These are phyloP conservation scores for Trichomonas tenax DNA, from an alignment of 208 protist species.

Conservation along the genomic window DNA sequence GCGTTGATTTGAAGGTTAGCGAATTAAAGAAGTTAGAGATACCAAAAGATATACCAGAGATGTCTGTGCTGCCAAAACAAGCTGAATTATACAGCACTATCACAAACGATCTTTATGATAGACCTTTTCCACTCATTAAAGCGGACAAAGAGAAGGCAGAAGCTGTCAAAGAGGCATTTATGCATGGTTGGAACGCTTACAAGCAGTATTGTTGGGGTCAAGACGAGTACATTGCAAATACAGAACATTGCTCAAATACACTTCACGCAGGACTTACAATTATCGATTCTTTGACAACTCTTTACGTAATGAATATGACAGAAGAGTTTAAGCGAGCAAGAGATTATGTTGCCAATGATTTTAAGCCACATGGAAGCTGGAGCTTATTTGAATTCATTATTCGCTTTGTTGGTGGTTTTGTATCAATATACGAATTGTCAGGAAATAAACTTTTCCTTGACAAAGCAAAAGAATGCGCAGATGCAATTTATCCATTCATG, in stretches of 20 bases:
- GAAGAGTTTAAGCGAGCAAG: not conserved
- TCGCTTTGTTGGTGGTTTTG: slow-evolving; percentile 49
- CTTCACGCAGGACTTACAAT: not conserved
- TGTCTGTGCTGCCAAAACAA: too few relatives aligned
- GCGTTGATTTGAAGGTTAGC: too few relatives aligned
- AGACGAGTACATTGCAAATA: not conserved
- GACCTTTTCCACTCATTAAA: not conserved
- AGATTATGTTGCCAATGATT: not conserved
- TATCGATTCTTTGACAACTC: not conserved
- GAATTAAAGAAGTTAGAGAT: too few relatives aligned
- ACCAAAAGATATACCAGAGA: too few relatives aligned
- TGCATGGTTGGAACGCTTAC: slow-evolving; percentile 41
- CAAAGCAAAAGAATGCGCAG: not conserved
- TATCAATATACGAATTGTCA: slow-evolving; percentile 49
- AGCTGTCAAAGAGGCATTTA: slow-evolving; percentile 25
- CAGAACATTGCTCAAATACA: not conserved
- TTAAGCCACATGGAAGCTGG: not conserved
- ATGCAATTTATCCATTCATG: not conserved
- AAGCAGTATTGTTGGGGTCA: slow-evolving; percentile 50
- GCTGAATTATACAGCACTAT: too few relatives aligned
- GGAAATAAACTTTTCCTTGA: slow-evolving; percentile 36
- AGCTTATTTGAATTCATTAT: slow-evolving; percentile 57
- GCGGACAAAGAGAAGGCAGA: slow-evolving; percentile 27
- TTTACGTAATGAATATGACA: not conserved
- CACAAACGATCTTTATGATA: too few relatives aligned